Evolutionary conservation across 768 basidiomycete species (phyloP).

Genomic region (Sarcomyxa edulis): DNA sequence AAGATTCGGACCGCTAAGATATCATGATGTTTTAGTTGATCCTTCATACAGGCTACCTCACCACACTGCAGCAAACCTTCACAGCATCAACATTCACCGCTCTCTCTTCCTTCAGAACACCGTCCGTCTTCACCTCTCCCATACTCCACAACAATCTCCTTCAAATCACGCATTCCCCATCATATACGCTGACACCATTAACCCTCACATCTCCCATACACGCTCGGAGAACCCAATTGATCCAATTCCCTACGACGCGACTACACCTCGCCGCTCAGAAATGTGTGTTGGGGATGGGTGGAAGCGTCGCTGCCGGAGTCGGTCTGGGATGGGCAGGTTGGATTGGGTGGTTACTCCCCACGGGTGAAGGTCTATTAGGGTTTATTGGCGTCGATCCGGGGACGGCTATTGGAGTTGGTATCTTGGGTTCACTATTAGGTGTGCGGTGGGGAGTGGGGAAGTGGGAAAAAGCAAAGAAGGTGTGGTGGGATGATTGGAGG

Average conservation of each 20-base stretch:
- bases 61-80: slow-evolving; percentile 38
- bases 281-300: slow-evolving; percentile 44
- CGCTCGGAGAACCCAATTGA: slow-evolving; percentile 47
- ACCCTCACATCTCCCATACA: slow-evolving; percentile 48
- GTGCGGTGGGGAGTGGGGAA: slow-evolving; percentile 58
- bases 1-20: too few species aligned
- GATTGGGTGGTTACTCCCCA: slow-evolving; percentile 41
- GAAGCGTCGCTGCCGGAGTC: slow-evolving; percentile 42
- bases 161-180: slow-evolving; percentile 44
- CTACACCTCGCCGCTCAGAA: slow-evolving; percentile 65
- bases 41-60: slow-evolving; percentile 57
- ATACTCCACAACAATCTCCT: slow-evolving; percentile 54
- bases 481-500: slow-evolving; percentile 65
- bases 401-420: slow-evolving; percentile 57
- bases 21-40: slow-evolving; percentile 39
- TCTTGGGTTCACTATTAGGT: slow-evolving; percentile 41
- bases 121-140: slow-evolving; percentile 41
- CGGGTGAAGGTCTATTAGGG: slow-evolving; percentile 32
- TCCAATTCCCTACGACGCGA: slow-evolving; percentile 46
- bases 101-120: slow-evolving; percentile 28
- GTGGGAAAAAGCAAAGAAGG: slow-evolving; percentile 64
- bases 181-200: slow-evolving; percentile 35
- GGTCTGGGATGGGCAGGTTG: slow-evolving; percentile 60
- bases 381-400: slow-evolving; percentile 42
- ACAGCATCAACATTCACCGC: slow-evolving; percentile 35